Percentiles rank a stretch among this genome's conserved stretches.
These are phyloP conservation scores for Hirschfeldia incana DNA, from an alignment of 345 rosid genomes.

Conservation along the genomic window DNA sequence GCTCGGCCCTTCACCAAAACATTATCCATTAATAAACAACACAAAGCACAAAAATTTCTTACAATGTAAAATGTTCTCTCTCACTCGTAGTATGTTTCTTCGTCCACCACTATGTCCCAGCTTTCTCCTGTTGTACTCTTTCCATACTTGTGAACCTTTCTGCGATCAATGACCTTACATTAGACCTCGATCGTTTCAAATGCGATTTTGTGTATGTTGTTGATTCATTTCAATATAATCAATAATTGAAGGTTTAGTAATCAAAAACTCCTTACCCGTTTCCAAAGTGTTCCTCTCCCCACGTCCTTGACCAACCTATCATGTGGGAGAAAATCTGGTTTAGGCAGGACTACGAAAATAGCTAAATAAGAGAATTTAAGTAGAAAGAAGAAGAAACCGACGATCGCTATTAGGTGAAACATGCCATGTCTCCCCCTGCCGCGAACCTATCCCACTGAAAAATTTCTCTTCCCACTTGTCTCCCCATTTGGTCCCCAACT, in stretches of 20 bases:
- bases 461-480: constrained; percentile 99
- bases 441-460: constrained; percentile 92
- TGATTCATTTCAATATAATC: not conserved
- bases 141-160: constrained; percentile 97
- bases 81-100: constrained; percentile 93
- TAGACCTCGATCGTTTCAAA: constrained; percentile 10
- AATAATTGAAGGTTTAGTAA: not conserved
- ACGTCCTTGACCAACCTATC: constrained; percentile 95
- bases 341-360: constrained; percentile 1
- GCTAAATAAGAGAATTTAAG: not conserved
- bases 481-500: constrained; percentile 98
- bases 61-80: constrained; percentile 21
- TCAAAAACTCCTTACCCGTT: constrained; percentile 62
- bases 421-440: constrained; percentile 99
- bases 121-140: constrained; percentile 94
- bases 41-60: not conserved
- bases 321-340: not conserved
- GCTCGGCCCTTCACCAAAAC: constrained; percentile 70
- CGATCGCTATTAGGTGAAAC: constrained; percentile 81
- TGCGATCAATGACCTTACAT: constrained; percentile 36
- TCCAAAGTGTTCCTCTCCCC: constrained; percentile 99
- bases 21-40: constrained; percentile 4
- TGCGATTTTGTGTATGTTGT: not conserved
- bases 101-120: constrained; percentile 96
- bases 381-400: constrained; percentile 40